phyloP scores from a whole-genome alignment of 352 stramenopile genomes.

The Globisporangium rhizosaccharum region DNA sequence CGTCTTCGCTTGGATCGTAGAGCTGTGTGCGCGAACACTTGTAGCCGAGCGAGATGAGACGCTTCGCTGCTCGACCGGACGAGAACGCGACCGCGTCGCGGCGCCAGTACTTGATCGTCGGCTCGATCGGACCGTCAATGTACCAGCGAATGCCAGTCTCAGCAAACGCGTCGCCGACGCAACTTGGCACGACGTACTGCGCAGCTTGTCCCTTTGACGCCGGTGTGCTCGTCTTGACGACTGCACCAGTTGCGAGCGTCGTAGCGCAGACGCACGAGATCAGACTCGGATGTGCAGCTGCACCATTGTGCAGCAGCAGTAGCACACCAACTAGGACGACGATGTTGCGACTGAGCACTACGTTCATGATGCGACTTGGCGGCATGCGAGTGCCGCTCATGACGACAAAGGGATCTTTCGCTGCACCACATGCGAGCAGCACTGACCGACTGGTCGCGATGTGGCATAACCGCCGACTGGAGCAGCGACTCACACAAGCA shows the following conservation, averaged over 20 bases:
- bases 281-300: constrained; percentile 46
- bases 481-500: not conserved
- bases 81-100: constrained; percentile 31
- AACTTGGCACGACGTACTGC: constrained; percentile 53
- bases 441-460: too few species aligned
- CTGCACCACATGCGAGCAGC: too few species aligned
- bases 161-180: constrained; percentile 79
- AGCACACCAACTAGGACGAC: not conserved
- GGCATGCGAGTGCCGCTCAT: too few species aligned
- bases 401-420: too few species aligned
- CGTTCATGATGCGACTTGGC: not conserved
- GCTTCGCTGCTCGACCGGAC: constrained; percentile 47
- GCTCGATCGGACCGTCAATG: constrained; percentile 53
- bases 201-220: constrained; percentile 38
- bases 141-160: constrained; percentile 80
- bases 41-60: constrained; percentile 69
- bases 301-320: not conserved
- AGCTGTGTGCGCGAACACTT: constrained; percentile 57
- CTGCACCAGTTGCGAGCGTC: constrained; percentile 47
- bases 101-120: constrained; percentile 60
- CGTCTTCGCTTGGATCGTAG: constrained; percentile 39
- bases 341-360: too few species aligned
- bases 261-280: constrained; percentile 73
- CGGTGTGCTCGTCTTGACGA: constrained; percentile 33
- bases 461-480: not conserved